phyloP scores from a whole-genome alignment of 345 rosid genomes.

The Salix koriyanagi region DNA sequence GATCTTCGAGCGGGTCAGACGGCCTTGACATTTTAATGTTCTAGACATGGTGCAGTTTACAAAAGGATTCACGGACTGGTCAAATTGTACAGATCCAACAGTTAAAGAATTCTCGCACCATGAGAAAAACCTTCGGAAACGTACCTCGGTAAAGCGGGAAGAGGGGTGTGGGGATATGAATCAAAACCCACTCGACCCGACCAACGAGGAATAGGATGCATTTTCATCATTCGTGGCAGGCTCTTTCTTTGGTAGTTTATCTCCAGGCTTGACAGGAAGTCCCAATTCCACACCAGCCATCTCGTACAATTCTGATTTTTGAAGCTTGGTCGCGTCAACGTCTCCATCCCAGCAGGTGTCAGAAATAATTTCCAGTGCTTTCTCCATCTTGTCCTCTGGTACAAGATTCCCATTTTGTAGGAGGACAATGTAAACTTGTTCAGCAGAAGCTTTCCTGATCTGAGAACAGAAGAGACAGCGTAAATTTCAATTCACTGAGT shows the following conservation, averaged over 20 bases:
- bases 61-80: too few relatives aligned
- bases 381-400: slow-evolving; percentile 51
- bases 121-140: too few relatives aligned
- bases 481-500: not conserved
- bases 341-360: slow-evolving; percentile 85
- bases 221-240: slow-evolving; percentile 56
- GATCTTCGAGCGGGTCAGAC: too few relatives aligned
- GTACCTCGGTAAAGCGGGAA: too few relatives aligned
- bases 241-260: slow-evolving; percentile 23
- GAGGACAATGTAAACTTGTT: slow-evolving; percentile 68
- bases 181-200: slow-evolving; percentile 79
- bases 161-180: not conserved
- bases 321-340: slow-evolving; percentile 43
- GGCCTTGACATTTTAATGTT: too few relatives aligned
- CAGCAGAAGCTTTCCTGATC: slow-evolving; percentile 79
- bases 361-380: slow-evolving; percentile 52
- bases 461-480: slow-evolving; percentile 21
- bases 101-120: too few relatives aligned
- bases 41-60: too few relatives aligned
- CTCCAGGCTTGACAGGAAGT: slow-evolving; percentile 21
- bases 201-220: slow-evolving; percentile 79
- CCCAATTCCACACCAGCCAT: slow-evolving; percentile 52
- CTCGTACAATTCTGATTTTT: slow-evolving; percentile 48
- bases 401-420: slow-evolving; percentile 59
- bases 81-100: too few relatives aligned